Percentiles rank a stretch among this genome's conserved stretches.
phyloP scores from a whole-genome alignment of 2,329 filamentous ascomycete genomes.

The Colletotrichum horii region DNA sequence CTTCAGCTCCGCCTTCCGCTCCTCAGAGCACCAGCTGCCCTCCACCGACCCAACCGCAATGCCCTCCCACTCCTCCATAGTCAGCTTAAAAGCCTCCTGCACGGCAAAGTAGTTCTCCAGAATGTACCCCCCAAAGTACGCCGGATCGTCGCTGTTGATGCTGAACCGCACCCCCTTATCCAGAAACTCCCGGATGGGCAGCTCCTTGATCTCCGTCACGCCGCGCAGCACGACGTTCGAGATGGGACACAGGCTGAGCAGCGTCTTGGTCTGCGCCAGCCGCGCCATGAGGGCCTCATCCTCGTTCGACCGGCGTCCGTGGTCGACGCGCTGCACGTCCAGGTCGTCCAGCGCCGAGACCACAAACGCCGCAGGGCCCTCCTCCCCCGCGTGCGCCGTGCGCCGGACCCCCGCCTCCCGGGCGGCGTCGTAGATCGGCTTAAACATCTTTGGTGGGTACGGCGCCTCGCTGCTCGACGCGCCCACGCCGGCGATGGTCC shows the following conservation, averaged over 20 bases:
- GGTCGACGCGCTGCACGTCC: constrained; percentile 72
- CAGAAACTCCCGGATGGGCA: constrained; percentile 67
- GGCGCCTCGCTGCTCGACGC: constrained; percentile 69
- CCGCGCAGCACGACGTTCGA: constrained; percentile 36
- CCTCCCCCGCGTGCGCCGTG: constrained; percentile 79
- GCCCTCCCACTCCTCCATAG: constrained; percentile 67
- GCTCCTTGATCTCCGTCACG: constrained; percentile 29
- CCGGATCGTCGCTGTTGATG: constrained; percentile 77
- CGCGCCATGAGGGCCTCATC: constrained; percentile 63
- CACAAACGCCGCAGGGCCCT: constrained; percentile 73
- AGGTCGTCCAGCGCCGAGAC: constrained; percentile 66
- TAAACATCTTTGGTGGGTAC: constrained; percentile 64
- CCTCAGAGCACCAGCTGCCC: constrained; percentile 67
- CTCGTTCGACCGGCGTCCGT: constrained; percentile 71
- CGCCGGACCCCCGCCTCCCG: constrained; percentile 52
- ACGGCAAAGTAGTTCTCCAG: constrained; percentile 78
- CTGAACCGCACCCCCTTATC: constrained; percentile 70
- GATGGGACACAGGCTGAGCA: constrained; percentile 38
- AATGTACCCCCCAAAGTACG: constrained; percentile 79
- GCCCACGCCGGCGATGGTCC: constrained; percentile 66
- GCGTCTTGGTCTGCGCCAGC: constrained; percentile 59
- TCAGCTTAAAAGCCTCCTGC: constrained; percentile 72
- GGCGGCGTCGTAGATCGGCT: constrained; percentile 63
- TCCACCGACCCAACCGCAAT: constrained; percentile 68
- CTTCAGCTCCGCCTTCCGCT: constrained; percentile 66